Base-by-base conservation (phyloP, 257 asterid genomes). In the Cynanchum wilfordii region DNA sequence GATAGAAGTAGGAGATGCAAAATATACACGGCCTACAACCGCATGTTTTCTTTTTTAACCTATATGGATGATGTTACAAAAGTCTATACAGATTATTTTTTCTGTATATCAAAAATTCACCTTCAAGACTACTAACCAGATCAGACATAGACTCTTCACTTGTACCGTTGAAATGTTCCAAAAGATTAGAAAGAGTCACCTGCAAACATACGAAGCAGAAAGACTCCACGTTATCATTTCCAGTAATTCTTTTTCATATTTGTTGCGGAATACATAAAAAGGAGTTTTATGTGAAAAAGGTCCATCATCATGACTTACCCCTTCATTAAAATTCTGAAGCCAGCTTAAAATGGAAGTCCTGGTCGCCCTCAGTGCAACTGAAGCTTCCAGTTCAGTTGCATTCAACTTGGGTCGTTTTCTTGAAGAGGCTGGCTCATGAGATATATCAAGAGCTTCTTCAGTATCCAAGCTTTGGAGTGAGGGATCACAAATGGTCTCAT, bases 91-190 rank as follows among this genome's bases (percentile, higher is more conserved):
- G 47, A 74, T 84, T 56, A 78, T 86, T 87, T 86, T 87, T 89
- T 75, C 72, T 88, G 80, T 73, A 93, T 74, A 93, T 85, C 72
- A 78, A 30, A 76, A 93, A 89, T 82, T 91, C 98, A 55, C 87
- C 83, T 86, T 91, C 97, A 45, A 93, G 86, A 75, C 73, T 20
- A 38, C 78, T 75, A 63, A 93, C 82, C 75, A 93, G 73, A 71
- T 87, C 78, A 49, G 81, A 69, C 29, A 93, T 33, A 2, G 84
- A 66, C 79, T 86, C 89, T 68, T 87, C 82, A 3, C 77, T 82
- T 20, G 97, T 84, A 52, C 94, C 96, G 12, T 65, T 78, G 81
- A 93, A 93, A 81, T 91, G 95, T 79, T 76, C 83, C 89, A 88
- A 10, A 15, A 93, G 42, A 71, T 87, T 85, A 68, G 87, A 71